phyloP scores from a whole-genome alignment of 805 yeast species.

The Metschnikowia drakensbergensis region DNA sequence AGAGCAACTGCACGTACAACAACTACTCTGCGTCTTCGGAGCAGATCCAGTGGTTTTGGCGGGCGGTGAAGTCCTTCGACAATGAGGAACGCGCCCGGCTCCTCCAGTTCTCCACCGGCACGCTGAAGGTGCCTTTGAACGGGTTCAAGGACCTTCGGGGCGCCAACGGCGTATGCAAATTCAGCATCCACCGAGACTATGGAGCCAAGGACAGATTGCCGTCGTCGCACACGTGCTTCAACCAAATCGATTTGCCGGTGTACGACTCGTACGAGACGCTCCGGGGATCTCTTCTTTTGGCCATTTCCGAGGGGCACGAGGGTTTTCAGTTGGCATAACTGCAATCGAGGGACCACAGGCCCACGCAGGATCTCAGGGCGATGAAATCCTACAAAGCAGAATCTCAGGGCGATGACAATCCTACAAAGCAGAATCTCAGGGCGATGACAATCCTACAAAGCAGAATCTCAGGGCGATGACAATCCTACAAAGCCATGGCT shows the following conservation, averaged over 20 bases:
- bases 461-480: no score
- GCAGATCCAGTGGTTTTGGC: slow-evolving; percentile 96
- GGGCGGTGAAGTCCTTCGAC: slow-evolving; percentile 93
- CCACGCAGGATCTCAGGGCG: no score
- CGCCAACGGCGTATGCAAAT: slow-evolving; percentile 78
- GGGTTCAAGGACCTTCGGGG: slow-evolving; percentile 92
- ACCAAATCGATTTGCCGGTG: slow-evolving; percentile 90
- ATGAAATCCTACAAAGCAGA: no score
- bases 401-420: no score
- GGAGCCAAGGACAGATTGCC: slow-evolving; percentile 86
- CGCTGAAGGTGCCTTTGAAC: slow-evolving; percentile 90
- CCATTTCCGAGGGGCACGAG: slow-evolving; percentile 92
- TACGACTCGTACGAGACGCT: slow-evolving; percentile 85
- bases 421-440: no score
- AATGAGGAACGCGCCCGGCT: slow-evolving; percentile 90
- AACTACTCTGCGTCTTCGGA: slow-evolving; percentile 80
- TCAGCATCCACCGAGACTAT: slow-evolving; percentile 85
- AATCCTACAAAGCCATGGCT: no score
- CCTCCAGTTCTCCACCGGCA: slow-evolving; percentile 94
- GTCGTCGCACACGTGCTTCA: slow-evolving; percentile 94
- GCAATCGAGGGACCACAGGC: no score
- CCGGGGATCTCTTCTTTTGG: slow-evolving; percentile 73
- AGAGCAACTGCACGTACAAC: slow-evolving; percentile 71
- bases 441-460: no score
- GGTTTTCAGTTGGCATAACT: slow-evolving; percentile 81